Conservation (phyloP, 2,329 filamentous ascomycete genomes). For the Metarhizium humberi region DNA sequence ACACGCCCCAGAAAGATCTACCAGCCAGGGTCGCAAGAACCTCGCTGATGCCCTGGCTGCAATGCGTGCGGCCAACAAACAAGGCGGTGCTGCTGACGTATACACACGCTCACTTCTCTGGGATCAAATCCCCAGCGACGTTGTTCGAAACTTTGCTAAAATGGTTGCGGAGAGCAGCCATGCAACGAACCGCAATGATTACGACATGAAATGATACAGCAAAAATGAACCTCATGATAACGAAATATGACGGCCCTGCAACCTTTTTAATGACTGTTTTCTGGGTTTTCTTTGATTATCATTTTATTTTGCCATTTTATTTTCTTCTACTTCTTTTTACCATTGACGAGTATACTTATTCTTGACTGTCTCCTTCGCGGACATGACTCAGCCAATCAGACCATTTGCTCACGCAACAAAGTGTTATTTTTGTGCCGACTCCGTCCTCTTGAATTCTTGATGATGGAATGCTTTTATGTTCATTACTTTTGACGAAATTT, state of each 20-base stretch:
- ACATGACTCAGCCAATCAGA: constrained; percentile 2
- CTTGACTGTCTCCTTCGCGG: neutral
- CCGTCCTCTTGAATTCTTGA: neutral
- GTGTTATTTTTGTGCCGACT: neutral
- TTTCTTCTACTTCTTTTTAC: neutral
- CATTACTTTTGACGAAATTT: neutral
- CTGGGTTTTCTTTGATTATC: constrained; percentile 5
- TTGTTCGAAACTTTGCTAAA: constrained; percentile 85
- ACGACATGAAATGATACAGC: constrained; percentile 21
- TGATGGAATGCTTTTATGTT: neutral
- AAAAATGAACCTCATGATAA: constrained; percentile 26
- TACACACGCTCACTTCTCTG: constrained; percentile 88
- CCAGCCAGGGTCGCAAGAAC: constrained; percentile 59
- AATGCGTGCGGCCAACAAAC: constrained; percentile 64
- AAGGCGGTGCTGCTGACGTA: constrained; percentile 67
- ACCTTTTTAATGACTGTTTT: constrained; percentile 19
- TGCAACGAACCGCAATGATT: constrained; percentile 33
- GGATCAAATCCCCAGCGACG: constrained; percentile 87
- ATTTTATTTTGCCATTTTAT: neutral
- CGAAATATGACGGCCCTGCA: constrained; percentile 15
- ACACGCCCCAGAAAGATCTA: constrained; percentile 41
- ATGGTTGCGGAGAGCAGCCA: constrained; percentile 64
- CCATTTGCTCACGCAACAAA: constrained; percentile 5
- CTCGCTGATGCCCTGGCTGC: constrained; percentile 71
- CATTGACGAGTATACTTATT: neutral